Percentiles rank a stretch among this genome's conserved stretches.
Evolutionary conservation across 2,329 filamentous ascomycete genomes (phyloP).

Genomic region (Apiospora saccharicola): DNA sequence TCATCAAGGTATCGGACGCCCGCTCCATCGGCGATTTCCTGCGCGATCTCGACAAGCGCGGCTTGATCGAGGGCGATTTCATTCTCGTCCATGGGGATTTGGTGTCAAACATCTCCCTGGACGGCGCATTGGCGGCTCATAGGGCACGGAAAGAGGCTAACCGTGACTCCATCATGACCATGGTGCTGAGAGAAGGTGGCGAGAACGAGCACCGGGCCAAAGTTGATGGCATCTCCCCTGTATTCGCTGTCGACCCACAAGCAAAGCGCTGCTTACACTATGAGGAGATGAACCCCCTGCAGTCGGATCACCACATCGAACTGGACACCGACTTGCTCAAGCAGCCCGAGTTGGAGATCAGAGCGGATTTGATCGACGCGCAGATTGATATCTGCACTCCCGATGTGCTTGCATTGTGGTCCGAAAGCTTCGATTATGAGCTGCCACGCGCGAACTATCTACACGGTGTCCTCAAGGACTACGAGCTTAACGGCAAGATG

Average conservation of each 20-base stretch:
- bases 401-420: slow-evolving; percentile 93
- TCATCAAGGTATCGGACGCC: slow-evolving; percentile 84
- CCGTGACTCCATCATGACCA: slow-evolving; percentile 97
- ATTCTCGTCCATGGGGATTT: slow-evolving; percentile 92
- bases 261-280: slow-evolving; percentile 90
- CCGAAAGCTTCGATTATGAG: slow-evolving; percentile 97
- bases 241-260: slow-evolving; percentile 85
- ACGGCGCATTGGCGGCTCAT: slow-evolving; percentile 78
- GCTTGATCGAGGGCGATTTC: slow-evolving; percentile 88
- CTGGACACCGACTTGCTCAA: slow-evolving; percentile 84
- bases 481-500: slow-evolving; percentile 96
- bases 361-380: slow-evolving; percentile 89
- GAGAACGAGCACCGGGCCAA: slow-evolving; percentile 76
- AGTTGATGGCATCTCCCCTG: slow-evolving; percentile 74
- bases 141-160: slow-evolving; percentile 81
- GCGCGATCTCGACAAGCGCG: slow-evolving; percentile 87
- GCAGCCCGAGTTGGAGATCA: slow-evolving; percentile 77
- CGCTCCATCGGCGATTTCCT: slow-evolving; percentile 92
- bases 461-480: slow-evolving; percentile 93
- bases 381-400: slow-evolving; percentile 98
- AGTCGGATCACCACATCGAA: slow-evolving; percentile 69
- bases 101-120: slow-evolving; percentile 88
- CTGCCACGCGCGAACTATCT: slow-evolving; percentile 87
- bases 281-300: slow-evolving; percentile 81
- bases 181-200: slow-evolving; percentile 84